These are phyloP conservation scores for Starmerella scarabaei DNA, from an alignment of 805 yeast genomes.

Conservation along the genomic window DNA sequence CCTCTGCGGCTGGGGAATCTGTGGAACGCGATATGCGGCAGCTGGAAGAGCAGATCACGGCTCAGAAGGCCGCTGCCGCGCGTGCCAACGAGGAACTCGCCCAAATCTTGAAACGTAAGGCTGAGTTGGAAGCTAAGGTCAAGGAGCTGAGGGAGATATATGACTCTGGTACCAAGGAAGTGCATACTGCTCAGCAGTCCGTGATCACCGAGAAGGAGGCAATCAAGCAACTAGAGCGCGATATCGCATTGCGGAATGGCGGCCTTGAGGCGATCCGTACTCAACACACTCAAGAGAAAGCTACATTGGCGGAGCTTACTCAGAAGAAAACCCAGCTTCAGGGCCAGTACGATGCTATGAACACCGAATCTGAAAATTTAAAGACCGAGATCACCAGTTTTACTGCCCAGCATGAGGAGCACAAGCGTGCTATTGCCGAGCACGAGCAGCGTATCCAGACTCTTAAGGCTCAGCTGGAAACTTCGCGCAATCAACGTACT, in stretches of 20 bases:
- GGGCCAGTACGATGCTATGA: slow-evolving; percentile 15
- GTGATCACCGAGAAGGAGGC: slow-evolving; percentile 48
- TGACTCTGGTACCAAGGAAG: slow-evolving; percentile 66
- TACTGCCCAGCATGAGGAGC: slow-evolving; percentile 2
- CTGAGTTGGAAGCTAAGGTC: slow-evolving; percentile 62
- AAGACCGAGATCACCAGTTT: not conserved
- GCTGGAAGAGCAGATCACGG: slow-evolving; percentile 6
- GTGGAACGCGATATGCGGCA: slow-evolving; percentile 22
- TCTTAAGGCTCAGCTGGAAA: slow-evolving; percentile 5
- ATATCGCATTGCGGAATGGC: slow-evolving; percentile 19
- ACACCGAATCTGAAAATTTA: slow-evolving; percentile 9
- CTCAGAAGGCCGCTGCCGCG: slow-evolving; percentile 12
- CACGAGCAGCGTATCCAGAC: slow-evolving; percentile 3
- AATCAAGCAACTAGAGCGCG: slow-evolving; percentile 23
- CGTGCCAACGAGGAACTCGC: slow-evolving; percentile 62
- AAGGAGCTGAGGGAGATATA: slow-evolving; percentile 53
- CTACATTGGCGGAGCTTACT: not conserved
- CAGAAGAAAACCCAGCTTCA: slow-evolving; percentile 17
- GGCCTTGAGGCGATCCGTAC: slow-evolving; percentile 20
- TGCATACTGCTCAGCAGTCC: slow-evolving; percentile 53
- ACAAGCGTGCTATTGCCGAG: slow-evolving; percentile 4
- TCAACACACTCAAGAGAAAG: slow-evolving; percentile 16
- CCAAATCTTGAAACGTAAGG: slow-evolving; percentile 51
- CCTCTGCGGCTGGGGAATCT: not conserved
- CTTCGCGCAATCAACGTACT: slow-evolving; percentile 6